Conservation (phyloP, 768 basidiomycete genomes). For the Auricularia sp. region DNA sequence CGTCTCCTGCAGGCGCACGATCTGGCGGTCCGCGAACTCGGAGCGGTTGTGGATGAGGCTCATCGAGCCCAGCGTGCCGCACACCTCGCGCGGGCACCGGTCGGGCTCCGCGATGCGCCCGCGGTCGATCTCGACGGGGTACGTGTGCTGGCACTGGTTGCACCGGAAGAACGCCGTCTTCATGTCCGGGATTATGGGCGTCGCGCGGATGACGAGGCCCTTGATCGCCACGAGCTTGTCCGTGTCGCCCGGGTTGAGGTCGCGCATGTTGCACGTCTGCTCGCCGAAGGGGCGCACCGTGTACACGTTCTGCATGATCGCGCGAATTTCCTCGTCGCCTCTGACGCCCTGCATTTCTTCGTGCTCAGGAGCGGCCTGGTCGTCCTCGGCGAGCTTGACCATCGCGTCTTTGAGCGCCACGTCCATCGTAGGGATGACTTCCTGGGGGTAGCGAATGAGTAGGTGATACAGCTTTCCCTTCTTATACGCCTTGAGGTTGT, state of each 20-base stretch:
- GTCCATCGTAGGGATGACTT: conserved; percentile 95
- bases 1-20: conserved; percentile 91
- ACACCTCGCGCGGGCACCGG: conserved; percentile 88
- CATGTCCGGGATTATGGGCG: conserved; percentile 98
- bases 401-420: conserved; percentile 89
- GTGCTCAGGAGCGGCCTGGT: conserved; percentile 49
- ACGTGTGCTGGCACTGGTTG: conserved; percentile 90
- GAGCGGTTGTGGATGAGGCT: conserved; percentile 93
- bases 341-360: conserved; percentile 68
- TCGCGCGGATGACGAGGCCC: conserved; percentile 93
- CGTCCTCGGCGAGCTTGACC: conserved; percentile 76
- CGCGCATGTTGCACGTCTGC: conserved; percentile 82
- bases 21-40: conserved; percentile 92
- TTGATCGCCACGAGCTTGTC: conserved; percentile 96
- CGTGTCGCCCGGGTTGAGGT: conserved; percentile 90
- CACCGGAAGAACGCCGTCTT: conserved; percentile 97
- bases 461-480: conserved; percentile 69
- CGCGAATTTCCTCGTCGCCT: conserved; percentile 78
- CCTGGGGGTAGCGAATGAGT: conserved; percentile 89
- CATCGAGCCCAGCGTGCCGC: conserved; percentile 81
- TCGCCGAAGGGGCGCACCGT: conserved; percentile 90
- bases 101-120: conserved; percentile 92
- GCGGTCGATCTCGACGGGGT: conserved; percentile 94
- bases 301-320: conserved; percentile 80
- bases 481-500: conserved; percentile 76